Conservation (phyloP, 768 basidiomycete species). For the Boletus sensibilis region DNA sequence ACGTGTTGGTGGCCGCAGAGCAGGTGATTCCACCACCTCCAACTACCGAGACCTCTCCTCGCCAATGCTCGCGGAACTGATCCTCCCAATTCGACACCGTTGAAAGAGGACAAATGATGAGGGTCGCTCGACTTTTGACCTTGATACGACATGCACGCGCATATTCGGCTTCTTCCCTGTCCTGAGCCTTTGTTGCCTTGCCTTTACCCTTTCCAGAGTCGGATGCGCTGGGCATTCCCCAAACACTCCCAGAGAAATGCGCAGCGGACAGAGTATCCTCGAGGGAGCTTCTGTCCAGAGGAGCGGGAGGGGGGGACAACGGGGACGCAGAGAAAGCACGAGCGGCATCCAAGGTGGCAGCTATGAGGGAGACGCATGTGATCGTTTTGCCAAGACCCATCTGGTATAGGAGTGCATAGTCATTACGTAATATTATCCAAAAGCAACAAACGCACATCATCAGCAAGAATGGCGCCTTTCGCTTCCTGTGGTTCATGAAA, state of each 20-base stretch:
- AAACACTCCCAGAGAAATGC: constrained; percentile 78
- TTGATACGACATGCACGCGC: constrained; percentile 75
- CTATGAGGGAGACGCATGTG: constrained; percentile 90
- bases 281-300: constrained; percentile 34
- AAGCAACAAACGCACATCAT: constrained; percentile 70
- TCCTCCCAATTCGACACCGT: constrained; percentile 99
- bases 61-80: constrained; percentile 97
- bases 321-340: constrained; percentile 59
- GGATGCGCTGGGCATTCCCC: constrained; percentile 72
- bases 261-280: constrained; percentile 40
- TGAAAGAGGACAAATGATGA: constrained; percentile 95
- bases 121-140: constrained; percentile 79
- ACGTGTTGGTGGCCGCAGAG: constrained; percentile 30
- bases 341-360: constrained; percentile 76
- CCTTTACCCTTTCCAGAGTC: constrained; percentile 55
- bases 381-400: constrained; percentile 99
- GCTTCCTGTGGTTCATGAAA: constrained; percentile 65
- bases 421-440: constrained; percentile 11
- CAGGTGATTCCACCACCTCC: constrained; percentile 64
- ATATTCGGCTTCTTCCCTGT: constrained; percentile 71
- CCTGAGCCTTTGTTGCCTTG: constrained; percentile 63
- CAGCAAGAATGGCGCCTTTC: constrained; percentile 91
- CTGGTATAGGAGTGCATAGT: constrained; percentile 39
- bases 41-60: constrained; percentile 77
- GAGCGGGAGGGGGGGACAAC: constrained; percentile 44